Percentiles rank a stretch among this genome's conserved stretches.
These are phyloP conservation scores for Calonectria fujianensis DNA, from an alignment of 2,329 filamentous ascomycete species.

Conservation along the genomic window DNA sequence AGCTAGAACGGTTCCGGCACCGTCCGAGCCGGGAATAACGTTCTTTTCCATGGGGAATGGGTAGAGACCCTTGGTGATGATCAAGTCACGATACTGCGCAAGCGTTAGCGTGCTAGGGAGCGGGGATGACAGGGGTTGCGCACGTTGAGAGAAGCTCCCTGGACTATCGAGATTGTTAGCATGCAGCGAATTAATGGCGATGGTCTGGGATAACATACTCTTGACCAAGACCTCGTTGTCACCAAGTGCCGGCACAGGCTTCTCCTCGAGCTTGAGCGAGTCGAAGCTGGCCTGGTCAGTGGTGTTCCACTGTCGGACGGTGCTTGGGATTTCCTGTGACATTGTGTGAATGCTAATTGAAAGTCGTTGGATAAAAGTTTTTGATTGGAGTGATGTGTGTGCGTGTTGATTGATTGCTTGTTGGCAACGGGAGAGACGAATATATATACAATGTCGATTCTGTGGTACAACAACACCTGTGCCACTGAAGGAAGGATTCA, in stretches of 20 bases:
- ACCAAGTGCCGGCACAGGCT: constrained; percentile 76
- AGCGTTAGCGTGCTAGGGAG: constrained; percentile 25
- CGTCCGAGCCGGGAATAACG: constrained; percentile 71
- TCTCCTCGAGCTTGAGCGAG: constrained; percentile 72
- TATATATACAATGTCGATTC: constrained; percentile 16
- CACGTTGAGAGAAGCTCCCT: constrained; percentile 71
- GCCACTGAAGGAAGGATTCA: neutral
- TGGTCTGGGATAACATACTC: constrained; percentile 51
- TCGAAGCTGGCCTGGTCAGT: constrained; percentile 70
- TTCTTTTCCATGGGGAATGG: constrained; percentile 64
- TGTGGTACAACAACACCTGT: neutral
- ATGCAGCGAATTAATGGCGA: neutral
- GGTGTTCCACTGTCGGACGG: constrained; percentile 75
- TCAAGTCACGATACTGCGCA: constrained; percentile 69
- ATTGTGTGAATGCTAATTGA: constrained; percentile 43
- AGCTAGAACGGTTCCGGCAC: constrained; percentile 71
- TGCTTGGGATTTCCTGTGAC: constrained; percentile 59
- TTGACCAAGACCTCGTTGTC: constrained; percentile 84
- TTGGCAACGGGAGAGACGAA: neutral
- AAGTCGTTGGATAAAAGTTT: neutral
- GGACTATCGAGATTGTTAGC: constrained; percentile 58
- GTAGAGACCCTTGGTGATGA: constrained; percentile 70
- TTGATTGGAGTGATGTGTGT: neutral
- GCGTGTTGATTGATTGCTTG: constrained; percentile 5
- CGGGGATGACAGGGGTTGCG: constrained; percentile 33